Evolutionary conservation across 2,329 filamentous ascomycete species (phyloP).

Genomic region (Boeremia lycopersici): DNA sequence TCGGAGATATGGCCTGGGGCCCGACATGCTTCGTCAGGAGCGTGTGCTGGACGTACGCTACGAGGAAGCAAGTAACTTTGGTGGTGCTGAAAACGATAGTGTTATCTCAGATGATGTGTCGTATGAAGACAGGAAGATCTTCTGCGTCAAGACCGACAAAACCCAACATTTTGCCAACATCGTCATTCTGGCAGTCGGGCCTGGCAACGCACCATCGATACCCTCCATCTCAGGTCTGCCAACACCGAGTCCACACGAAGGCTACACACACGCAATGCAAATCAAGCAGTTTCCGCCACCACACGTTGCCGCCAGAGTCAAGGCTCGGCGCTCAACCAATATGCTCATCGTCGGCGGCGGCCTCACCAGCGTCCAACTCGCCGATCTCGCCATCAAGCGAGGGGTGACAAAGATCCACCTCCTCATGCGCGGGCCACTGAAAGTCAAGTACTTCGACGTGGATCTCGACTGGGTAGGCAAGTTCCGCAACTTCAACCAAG

Average conservation of each 20-base stretch:
- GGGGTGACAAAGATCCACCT: constrained; percentile 73
- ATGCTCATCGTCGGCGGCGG: constrained; percentile 77
- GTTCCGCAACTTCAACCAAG: constrained; percentile 78
- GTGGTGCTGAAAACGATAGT: constrained; percentile 24
- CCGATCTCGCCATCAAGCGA: constrained; percentile 67
- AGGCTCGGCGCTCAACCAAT: constrained; percentile 56
- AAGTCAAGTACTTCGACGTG: constrained; percentile 79
- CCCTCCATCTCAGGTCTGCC: constrained; percentile 56
- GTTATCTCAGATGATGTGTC: constrained; percentile 24
- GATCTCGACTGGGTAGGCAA: constrained; percentile 81
- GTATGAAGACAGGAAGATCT: constrained; percentile 60
- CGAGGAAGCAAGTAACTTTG: constrained; percentile 50
- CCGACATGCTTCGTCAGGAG: constrained; percentile 64
- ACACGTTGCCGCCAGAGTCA: constrained; percentile 60
- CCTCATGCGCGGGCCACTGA: constrained; percentile 66
- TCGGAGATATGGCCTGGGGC: constrained; percentile 56
- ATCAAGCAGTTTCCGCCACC: constrained; percentile 64
- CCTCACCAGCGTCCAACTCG: constrained; percentile 75
- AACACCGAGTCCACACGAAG: constrained; percentile 48
- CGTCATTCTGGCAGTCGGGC: constrained; percentile 74
- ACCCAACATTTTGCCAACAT: constrained; percentile 62
- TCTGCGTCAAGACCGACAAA: constrained; percentile 66
- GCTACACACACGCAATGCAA: constrained; percentile 69
- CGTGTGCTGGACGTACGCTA: constrained; percentile 67
- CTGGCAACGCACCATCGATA: constrained; percentile 59